phyloP scores from a whole-genome alignment of 768 basidiomycete genomes.

The Mrakia blollopis region DNA sequence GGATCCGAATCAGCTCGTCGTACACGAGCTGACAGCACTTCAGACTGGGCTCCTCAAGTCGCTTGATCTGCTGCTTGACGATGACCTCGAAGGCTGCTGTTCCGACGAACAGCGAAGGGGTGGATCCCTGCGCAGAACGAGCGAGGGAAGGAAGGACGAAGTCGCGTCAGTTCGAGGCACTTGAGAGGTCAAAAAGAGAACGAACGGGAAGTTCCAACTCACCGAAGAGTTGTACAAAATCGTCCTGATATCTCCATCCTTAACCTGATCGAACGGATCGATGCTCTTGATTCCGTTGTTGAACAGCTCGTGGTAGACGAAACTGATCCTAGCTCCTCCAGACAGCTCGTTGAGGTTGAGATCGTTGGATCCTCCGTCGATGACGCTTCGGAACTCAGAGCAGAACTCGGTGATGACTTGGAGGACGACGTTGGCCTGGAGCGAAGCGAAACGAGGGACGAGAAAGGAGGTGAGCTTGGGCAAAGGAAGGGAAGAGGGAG shows the following conservation, averaged over 20 bases:
- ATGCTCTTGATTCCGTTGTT: conserved; percentile 92
- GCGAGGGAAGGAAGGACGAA: neutral
- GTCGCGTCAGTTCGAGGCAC: neutral
- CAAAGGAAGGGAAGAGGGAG: neutral
- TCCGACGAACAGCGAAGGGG: conserved; percentile 92
- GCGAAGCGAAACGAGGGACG: neutral
- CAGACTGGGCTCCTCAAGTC: conserved; percentile 85
- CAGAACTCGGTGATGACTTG: conserved; percentile 99
- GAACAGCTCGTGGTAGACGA: conserved; percentile 97
- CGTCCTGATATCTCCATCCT: conserved; percentile 94
- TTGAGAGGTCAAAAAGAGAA: neutral
- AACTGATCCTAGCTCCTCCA: conserved; percentile 97
- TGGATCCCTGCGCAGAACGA: conserved; percentile 71
- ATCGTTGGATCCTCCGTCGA: conserved; percentile 97
- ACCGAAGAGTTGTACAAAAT: conserved; percentile 97
- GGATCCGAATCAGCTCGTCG: conserved; percentile 93
- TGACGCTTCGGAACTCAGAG: conserved; percentile 89
- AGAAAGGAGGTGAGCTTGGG: neutral
- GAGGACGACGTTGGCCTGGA: conserved; percentile 77
- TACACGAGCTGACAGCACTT: conserved; percentile 95
- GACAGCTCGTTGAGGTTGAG: conserved; percentile 90
- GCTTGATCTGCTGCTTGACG: conserved; percentile 97
- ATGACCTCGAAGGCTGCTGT: conserved; percentile 97
- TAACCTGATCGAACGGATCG: conserved; percentile 98
- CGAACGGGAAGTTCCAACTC: conserved; percentile 46